A percentile compares a stretch with the other conserved stretches of the same genome.
Conservation (phyloP, 192 early-diverging fungal genomes). For the Entomortierella parvispora region DNA sequence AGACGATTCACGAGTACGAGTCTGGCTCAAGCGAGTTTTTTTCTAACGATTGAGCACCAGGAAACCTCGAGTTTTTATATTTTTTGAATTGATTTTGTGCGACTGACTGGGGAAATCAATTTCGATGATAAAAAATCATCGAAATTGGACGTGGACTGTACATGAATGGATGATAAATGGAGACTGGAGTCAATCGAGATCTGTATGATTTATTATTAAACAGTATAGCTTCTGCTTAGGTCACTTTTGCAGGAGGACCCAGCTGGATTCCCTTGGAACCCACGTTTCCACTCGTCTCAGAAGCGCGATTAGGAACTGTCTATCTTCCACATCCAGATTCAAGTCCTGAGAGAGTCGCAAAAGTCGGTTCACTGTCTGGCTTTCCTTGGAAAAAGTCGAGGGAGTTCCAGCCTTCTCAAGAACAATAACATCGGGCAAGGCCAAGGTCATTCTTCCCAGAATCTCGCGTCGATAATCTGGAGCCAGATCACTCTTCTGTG, state of each 20-base stretch:
- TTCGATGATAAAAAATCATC: no score
- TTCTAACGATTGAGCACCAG: no score
- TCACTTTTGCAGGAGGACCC: slow-evolving; percentile 20
- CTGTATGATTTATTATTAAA: no score
- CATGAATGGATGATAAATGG: no score
- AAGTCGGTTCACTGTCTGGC: slow-evolving; percentile 23
- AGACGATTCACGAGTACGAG: no score
- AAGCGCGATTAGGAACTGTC: slow-evolving; percentile 23
- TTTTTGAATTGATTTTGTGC: no score
- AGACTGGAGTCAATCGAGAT: no score
- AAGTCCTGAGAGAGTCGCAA: slow-evolving; percentile 22
- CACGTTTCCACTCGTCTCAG: slow-evolving; percentile 31
- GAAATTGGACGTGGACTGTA: no score
- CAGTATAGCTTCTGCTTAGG: no score
- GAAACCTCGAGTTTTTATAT: no score
- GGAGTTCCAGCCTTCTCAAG: neutral
- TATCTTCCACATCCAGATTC: slow-evolving; percentile 5
- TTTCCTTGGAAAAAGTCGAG: slow-evolving; percentile 8
- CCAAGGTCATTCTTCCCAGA: slow-evolving; percentile 13
- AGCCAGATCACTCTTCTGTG: neutral
- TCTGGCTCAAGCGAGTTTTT: no score
- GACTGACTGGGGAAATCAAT: no score
- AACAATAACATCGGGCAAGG: slow-evolving; percentile 34
- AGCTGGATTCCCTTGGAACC: slow-evolving; percentile 23
- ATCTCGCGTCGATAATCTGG: slow-evolving; percentile 4